A percentile compares a stretch with the other conserved stretches of the same genome.
Conservation (phyloP, 345 rosid genomes). For the Moringa oleifera region DNA sequence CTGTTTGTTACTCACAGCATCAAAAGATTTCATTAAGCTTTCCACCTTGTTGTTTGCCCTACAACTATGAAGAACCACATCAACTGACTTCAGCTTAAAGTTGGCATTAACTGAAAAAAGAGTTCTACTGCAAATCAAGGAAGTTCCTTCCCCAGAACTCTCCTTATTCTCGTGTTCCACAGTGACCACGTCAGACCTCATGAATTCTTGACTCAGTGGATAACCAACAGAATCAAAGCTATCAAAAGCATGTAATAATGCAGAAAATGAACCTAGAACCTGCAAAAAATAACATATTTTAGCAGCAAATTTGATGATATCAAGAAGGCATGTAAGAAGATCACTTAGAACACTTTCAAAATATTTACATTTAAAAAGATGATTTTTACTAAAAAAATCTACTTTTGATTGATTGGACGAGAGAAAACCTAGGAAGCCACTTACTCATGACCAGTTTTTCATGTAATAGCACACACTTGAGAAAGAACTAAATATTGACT, state of each 20-base stretch:
- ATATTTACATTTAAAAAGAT: too few relatives aligned
- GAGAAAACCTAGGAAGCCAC: too few relatives aligned
- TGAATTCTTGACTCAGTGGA: slow-evolving; percentile 33
- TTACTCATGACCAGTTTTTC: too few relatives aligned
- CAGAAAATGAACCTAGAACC: slow-evolving; percentile 51
- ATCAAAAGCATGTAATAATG: slow-evolving; percentile 33
- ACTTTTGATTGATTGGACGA: too few relatives aligned
- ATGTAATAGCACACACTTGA: too few relatives aligned
- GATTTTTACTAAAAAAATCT: too few relatives aligned
- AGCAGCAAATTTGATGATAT: slow-evolving; percentile 10
- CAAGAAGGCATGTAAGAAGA: background rate
- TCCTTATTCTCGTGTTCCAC: slow-evolving; percentile 33
- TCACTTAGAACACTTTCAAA: background rate
- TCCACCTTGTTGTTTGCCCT: slow-evolving; percentile 29
- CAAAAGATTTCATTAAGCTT: slow-evolving; percentile 24
- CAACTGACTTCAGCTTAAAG: slow-evolving; percentile 49
- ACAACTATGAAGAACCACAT: slow-evolving; percentile 55
- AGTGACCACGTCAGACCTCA: slow-evolving; percentile 28
- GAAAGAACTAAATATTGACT: too few relatives aligned
- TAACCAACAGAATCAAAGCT: slow-evolving; percentile 27
- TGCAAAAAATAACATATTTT: slow-evolving; percentile 34
- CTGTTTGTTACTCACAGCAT: slow-evolving; percentile 25
- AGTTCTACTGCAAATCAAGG: slow-evolving; percentile 27
- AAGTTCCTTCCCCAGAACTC: slow-evolving; percentile 22
- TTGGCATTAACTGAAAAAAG: slow-evolving; percentile 35